A percentile compares a stretch with the other conserved stretches of the same genome.
phyloP scores from a whole-genome alignment of 305 asterid species.

The Salvia sclarea region DNA sequence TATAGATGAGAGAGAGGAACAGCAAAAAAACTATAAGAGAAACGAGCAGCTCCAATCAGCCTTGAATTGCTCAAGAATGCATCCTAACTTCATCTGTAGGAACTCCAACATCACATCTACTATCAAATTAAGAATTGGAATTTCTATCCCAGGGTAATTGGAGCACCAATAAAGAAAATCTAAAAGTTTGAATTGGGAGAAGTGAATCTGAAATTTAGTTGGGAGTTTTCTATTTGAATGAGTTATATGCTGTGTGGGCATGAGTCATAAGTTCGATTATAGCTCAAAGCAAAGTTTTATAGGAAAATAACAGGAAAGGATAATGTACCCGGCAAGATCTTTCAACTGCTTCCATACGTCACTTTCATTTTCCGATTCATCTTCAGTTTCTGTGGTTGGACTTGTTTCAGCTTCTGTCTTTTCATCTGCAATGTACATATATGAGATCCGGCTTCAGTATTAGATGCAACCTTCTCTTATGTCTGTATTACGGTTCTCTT shows the following conservation, averaged over 20 bases:
- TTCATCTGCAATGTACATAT: constrained; percentile 55
- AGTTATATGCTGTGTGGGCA: background rate
- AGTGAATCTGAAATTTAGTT: constrained; percentile 9
- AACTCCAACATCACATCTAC: no score
- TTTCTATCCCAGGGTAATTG: background rate
- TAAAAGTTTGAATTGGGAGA: background rate
- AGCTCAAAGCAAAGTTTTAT: background rate
- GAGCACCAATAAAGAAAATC: constrained; percentile 3
- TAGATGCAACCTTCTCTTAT: background rate
- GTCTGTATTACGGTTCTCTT: background rate
- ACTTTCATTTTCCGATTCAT: constrained; percentile 56
- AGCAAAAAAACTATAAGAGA: background rate
- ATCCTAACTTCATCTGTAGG: no score
- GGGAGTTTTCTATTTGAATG: background rate
- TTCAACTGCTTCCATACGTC: constrained; percentile 76
- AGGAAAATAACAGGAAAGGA: constrained; percentile 18
- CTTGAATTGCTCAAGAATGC: background rate
- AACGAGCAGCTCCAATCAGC: background rate
- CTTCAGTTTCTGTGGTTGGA: constrained; percentile 42
- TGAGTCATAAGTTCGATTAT: constrained; percentile 1
- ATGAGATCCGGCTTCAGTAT: constrained; percentile 24
- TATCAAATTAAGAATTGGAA: background rate
- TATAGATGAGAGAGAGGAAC: background rate
- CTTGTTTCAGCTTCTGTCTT: constrained; percentile 42
- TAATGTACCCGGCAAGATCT: constrained; percentile 82